Evolutionary conservation across 257 asterid genomes (phyloP).

Genomic region (Cruciata laevipes): DNA sequence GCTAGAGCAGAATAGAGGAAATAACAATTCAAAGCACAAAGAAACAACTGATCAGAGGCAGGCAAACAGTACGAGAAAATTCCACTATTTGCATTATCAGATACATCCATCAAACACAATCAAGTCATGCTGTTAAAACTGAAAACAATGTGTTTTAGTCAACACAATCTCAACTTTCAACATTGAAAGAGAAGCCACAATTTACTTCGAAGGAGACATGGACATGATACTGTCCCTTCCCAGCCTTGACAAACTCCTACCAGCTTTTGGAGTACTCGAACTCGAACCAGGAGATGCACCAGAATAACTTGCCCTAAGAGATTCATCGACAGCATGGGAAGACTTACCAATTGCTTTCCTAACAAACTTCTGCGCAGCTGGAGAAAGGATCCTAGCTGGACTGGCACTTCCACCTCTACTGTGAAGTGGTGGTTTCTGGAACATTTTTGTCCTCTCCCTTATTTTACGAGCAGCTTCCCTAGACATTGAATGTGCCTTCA

Average conservation of each 20-base stretch:
- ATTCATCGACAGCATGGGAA: slow-evolving; percentile 68
- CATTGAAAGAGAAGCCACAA: slow-evolving; percentile 5
- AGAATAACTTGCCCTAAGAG: slow-evolving; percentile 90
- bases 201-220: slow-evolving; percentile 69
- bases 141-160: slow-evolving; percentile 11
- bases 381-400: slow-evolving; percentile 61
- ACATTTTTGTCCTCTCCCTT: slow-evolving; percentile 85
- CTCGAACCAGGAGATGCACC: slow-evolving; percentile 70
- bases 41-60: neutral
- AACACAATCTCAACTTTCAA: neutral
- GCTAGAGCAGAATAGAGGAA: neutral
- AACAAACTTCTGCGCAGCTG: slow-evolving; percentile 93
- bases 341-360: slow-evolving; percentile 84
- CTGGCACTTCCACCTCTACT: slow-evolving; percentile 90
- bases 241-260: slow-evolving; percentile 84
- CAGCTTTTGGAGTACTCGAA: slow-evolving; percentile 62
- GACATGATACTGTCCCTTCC: slow-evolving; percentile 55
- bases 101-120: slow-evolving; percentile 1
- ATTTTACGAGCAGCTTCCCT: slow-evolving; percentile 85
- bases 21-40: neutral
- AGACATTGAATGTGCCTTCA: slow-evolving; percentile 81
- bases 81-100: neutral
- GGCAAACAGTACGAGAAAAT: neutral
- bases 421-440: slow-evolving; percentile 86
- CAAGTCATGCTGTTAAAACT: slow-evolving; percentile 11